phyloP scores from a whole-genome alignment of 495 filamentous ascomycete genomes.

The Elaphomyces granulatus region DNA sequence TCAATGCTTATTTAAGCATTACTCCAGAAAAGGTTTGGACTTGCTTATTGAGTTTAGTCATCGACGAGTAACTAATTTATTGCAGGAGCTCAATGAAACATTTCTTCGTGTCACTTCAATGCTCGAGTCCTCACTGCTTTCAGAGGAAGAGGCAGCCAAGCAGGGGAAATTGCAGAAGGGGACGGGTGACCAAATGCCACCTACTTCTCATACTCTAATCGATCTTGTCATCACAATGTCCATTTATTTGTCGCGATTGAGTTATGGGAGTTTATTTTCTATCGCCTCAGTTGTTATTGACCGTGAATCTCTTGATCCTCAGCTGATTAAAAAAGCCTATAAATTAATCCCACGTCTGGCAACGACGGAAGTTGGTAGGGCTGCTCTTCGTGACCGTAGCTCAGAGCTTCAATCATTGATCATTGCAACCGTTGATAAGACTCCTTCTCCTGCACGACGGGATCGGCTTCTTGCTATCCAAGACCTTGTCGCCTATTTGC shows the following conservation, averaged over 20 bases:
- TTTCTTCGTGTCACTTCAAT: conserved; percentile 72
- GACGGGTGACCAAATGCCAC: conserved; percentile 62
- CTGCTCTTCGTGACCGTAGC: conserved; percentile 56
- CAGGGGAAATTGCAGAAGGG: conserved; percentile 43
- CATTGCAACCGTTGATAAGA: conserved; percentile 61
- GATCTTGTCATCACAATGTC: conserved; percentile 92
- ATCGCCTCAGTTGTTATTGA: conserved; percentile 70
- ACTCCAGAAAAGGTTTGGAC: conserved; percentile 49
- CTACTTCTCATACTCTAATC: conserved; percentile 89
- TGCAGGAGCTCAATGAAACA: conserved; percentile 66
- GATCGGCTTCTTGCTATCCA: conserved; percentile 76
- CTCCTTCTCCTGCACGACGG: conserved; percentile 63
- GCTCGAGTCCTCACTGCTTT: conserved; percentile 55
- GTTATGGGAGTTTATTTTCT: conserved; percentile 65
- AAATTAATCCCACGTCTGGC: conserved; percentile 86
- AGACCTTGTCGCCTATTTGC: conserved; percentile 61
- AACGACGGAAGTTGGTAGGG: conserved; percentile 55
- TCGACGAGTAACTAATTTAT: conserved; percentile 12
- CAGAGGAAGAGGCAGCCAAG: conserved; percentile 42
- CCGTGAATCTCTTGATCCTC: conserved; percentile 50
- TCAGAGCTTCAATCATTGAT: conserved; percentile 65
- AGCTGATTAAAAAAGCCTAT: conserved; percentile 99
- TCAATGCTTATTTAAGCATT: conserved; percentile 88
- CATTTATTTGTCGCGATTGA: conserved; percentile 72
- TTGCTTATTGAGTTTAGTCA: background rate